These are phyloP conservation scores for Arachis stenosperma DNA, from an alignment of 306 rosid genomes.

Conservation along the genomic window DNA sequence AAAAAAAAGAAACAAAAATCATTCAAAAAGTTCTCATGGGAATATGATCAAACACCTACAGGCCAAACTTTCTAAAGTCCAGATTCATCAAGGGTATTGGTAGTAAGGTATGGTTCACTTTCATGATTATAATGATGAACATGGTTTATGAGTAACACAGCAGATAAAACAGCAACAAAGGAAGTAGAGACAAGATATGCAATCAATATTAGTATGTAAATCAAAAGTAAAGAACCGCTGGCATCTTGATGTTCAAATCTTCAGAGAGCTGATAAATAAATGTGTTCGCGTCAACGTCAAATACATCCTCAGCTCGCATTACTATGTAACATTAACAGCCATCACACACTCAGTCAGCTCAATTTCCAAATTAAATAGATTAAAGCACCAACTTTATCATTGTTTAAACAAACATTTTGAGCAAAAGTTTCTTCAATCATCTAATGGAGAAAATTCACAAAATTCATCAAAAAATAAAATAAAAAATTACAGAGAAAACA, in stretches of 20 bases:
- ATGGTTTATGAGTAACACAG: slow-evolving; percentile 43
- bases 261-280: slow-evolving; percentile 96
- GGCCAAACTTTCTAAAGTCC: slow-evolving; percentile 65
- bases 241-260: slow-evolving; percentile 90
- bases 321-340: slow-evolving; percentile 61
- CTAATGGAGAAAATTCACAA: no score
- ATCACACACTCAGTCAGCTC: no score
- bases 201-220: slow-evolving; percentile 21
- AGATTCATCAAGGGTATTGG: slow-evolving; percentile 33
- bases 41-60: slow-evolving; percentile 38
- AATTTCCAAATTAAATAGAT: no score
- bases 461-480: no score
- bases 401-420: no score
- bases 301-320: slow-evolving; percentile 94
- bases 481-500: no score
- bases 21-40: neutral
- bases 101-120: neutral
- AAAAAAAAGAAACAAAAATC: neutral
- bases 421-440: no score
- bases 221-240: slow-evolving; percentile 64
- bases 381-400: no score
- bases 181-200: slow-evolving; percentile 63
- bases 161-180: slow-evolving; percentile 59
- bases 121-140: neutral
- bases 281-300: slow-evolving; percentile 97